Evolutionary conservation across 306 rosid genomes (phyloP).

Genomic region (Benincasa hispida): DNA sequence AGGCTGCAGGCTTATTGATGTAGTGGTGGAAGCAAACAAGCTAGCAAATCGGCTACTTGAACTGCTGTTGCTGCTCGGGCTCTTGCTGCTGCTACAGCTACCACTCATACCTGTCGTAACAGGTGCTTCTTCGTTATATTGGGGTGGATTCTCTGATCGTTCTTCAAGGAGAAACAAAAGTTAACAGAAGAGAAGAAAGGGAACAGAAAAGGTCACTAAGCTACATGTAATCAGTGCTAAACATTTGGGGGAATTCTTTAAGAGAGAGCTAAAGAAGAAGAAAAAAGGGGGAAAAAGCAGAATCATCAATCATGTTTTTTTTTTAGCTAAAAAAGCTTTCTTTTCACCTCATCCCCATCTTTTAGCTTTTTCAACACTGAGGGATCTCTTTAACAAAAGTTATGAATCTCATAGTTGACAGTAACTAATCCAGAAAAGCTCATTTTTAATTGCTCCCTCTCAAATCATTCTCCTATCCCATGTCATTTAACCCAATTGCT

Average conservation of each 20-base stretch:
- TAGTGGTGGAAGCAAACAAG: slow-evolving; percentile 59
- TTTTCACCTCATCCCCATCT: neutral
- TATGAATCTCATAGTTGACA: neutral
- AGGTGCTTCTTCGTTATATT: slow-evolving; percentile 34
- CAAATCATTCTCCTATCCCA: neutral
- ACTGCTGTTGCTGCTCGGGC: slow-evolving; percentile 45
- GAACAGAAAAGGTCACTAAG: neutral
- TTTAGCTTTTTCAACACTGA: neutral
- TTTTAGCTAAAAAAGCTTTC: neutral
- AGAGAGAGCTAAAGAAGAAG: neutral
- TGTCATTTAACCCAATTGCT: neutral
- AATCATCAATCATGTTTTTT: neutral
- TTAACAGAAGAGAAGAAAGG: slow-evolving; percentile 6
- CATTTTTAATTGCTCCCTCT: neutral
- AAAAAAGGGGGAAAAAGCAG: neutral
- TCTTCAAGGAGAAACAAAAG: slow-evolving; percentile 11
- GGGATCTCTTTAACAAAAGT: slow-evolving; percentile 1
- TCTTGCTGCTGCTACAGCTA: slow-evolving; percentile 38
- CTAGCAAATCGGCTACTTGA: slow-evolving; percentile 54
- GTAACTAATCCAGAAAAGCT: slow-evolving; percentile 6
- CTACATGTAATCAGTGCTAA: neutral
- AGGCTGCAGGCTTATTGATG: slow-evolving; percentile 42
- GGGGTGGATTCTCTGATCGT: slow-evolving; percentile 31
- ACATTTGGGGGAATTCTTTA: neutral
- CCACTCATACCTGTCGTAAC: slow-evolving; percentile 23